A percentile compares a stretch with the other conserved stretches of the same genome.
These are phyloP conservation scores for Sarocladiaceae sp. DNA, from an alignment of 2,329 filamentous ascomycete genomes.

Conservation along the genomic window DNA sequence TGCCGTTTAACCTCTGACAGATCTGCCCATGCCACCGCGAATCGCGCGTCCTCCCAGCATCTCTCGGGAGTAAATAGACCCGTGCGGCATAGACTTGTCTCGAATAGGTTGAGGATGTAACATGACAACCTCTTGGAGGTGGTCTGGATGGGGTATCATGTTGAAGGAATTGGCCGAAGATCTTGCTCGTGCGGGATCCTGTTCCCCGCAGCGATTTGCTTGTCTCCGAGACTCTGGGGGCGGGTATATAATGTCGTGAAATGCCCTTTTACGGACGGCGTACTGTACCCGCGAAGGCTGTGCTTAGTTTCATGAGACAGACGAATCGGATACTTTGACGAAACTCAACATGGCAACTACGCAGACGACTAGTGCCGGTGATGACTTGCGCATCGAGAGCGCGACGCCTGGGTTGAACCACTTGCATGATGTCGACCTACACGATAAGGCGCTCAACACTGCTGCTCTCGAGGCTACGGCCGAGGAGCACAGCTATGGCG, in stretches of 20 bases:
- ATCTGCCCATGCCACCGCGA: not conserved
- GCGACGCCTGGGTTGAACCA: constrained; percentile 24
- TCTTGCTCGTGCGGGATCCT: no score
- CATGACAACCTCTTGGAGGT: no score
- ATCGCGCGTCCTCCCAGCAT: no score
- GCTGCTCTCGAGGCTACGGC: constrained; percentile 31
- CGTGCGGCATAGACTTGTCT: no score
- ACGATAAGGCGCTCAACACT: constrained; percentile 32
- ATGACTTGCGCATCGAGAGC: constrained; percentile 24
- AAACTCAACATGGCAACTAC: constrained; percentile 17
- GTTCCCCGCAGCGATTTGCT: not conserved
- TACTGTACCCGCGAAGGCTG: not conserved
- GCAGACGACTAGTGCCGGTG: constrained; percentile 17
- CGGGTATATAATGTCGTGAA: not conserved
- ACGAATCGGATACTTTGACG: not conserved
- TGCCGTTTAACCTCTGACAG: not conserved
- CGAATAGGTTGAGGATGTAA: no score
- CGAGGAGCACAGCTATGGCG: constrained; percentile 30
- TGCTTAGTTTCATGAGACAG: no score
- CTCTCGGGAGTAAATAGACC: not conserved
- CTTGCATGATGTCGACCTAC: constrained; percentile 27
- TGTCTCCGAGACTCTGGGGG: no score
- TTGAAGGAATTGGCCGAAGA: no score
- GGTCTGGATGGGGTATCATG: no score
- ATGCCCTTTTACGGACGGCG: not conserved